A percentile compares a stretch with the other conserved stretches of the same genome.
Conservation (phyloP, 2,329 filamentous ascomycete genomes). For the Balansia obtecta region DNA sequence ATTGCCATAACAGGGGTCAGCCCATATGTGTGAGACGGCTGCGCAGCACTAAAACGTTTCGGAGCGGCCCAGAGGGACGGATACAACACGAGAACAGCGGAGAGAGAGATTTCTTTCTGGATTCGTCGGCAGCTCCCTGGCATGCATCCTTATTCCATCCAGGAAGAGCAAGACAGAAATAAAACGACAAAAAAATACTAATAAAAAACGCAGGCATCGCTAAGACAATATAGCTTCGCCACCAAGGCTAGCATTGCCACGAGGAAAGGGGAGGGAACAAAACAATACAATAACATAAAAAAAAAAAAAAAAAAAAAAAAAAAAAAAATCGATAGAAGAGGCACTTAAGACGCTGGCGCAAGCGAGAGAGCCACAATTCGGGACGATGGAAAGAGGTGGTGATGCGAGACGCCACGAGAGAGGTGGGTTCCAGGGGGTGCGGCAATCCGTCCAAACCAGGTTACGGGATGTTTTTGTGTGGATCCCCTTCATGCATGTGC, state of each 20-base stretch:
- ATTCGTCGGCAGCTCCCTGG: background rate
- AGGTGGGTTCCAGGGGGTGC: background rate
- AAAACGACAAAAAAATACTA: background rate
- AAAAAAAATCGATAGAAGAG: background rate
- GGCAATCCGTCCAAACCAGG: background rate
- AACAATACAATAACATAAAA: no score
- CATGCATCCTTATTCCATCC: no score
- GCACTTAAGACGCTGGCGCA: slow-evolving; percentile 1
- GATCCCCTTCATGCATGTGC: slow-evolving; percentile 2
- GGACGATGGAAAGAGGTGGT: slow-evolving; percentile 1
- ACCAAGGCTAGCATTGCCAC: slow-evolving; percentile 1
- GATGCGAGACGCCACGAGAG: slow-evolving; percentile 7
- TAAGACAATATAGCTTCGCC: slow-evolving; percentile 1
- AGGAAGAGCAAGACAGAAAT: no score
- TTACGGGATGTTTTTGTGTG: slow-evolving; percentile 1
- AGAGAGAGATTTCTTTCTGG: background rate
- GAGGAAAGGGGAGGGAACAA: no score
- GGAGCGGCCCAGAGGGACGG: slow-evolving; percentile 6
- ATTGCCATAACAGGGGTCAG: background rate
- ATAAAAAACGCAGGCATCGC: background rate
- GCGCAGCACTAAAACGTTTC: slow-evolving; percentile 1
- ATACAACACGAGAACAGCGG: background rate
- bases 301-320: no score
- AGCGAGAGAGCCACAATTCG: slow-evolving; percentile 5
- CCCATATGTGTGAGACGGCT: background rate